Evolutionary conservation across 1,284 basidiomycete species (phyloP).

Genomic region (Fomes fomentarius): DNA sequence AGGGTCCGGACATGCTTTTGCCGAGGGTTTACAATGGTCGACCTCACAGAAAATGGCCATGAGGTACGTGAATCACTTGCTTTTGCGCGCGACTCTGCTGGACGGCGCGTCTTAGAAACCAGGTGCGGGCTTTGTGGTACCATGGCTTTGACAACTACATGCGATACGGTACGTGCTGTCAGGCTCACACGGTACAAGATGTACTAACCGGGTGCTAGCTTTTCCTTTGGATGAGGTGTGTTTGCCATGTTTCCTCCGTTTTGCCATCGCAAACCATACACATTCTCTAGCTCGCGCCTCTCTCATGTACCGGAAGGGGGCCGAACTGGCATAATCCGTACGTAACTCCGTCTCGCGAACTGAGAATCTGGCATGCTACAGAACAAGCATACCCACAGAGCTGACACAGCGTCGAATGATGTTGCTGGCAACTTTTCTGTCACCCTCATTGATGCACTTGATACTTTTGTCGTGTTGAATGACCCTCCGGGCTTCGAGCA

Average conservation of each 20-base stretch:
- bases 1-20: conserved; percentile 36
- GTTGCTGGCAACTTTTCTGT: conserved; percentile 87
- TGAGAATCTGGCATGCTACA: background rate
- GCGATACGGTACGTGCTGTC: conserved; percentile 59
- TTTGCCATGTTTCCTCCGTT: background rate
- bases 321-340: conserved; percentile 82
- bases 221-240: conserved; percentile 82
- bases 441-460: conserved; percentile 81
- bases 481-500: conserved; percentile 75
- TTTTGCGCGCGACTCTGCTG: background rate
- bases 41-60: conserved; percentile 59
- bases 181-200: background rate
- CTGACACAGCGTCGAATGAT: conserved; percentile 77
- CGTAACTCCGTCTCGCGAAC: conserved; percentile 34
- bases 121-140: conserved; percentile 77
- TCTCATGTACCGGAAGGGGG: conserved; percentile 84
- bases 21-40: conserved; percentile 53
- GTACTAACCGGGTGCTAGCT: conserved; percentile 46
- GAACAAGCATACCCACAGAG: conserved; percentile 40
- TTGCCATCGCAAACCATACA: background rate
- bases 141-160: conserved; percentile 85
- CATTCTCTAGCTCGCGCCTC: conserved; percentile 72
- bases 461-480: conserved; percentile 79
- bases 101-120: conserved; percentile 48
- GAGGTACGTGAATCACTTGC: conserved; percentile 50